Base-by-base conservation (phyloP, 2,329 filamentous ascomycete genomes). In the Cladophialophora exuberans region DNA sequence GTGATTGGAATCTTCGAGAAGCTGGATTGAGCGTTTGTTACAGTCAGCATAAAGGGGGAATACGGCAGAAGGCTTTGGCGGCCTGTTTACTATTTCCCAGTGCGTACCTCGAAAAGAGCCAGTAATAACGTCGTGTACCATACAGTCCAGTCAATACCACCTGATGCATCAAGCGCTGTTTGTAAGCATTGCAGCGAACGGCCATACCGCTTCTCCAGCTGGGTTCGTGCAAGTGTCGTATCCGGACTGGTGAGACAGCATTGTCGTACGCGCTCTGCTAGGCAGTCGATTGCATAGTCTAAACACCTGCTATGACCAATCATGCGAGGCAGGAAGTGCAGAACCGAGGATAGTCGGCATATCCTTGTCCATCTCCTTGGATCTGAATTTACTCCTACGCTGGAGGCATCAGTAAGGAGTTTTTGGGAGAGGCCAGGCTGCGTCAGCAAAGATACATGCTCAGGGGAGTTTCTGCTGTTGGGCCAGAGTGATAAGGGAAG, bases 91-190 rank as follows among this genome's bases (percentile, higher is more conserved):
- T n/a, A n/a, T n/a, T n/a, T n/a, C n/a, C n/a, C n/a, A n/a, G n/a
- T n/a, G 5, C 49, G n/a, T 36, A 57, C 54, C 49, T 57, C 54
- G 28, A 52, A 49, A 6, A 57, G 30, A 13, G 44, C 38, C 22
- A 57, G 41, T 18, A 52, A 42, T 22, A 57, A 18, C 15, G 54
- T 57, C 9, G 54, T 51, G 33, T 57, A 57, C 54, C 54, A 57
- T 5, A 49, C 49, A 6, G 49, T 52, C 54, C 54, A 57, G 35
- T 53, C 50, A 28, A 57, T 33, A n/a, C 31, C n/a, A 15, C 15
- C 25, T 6, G 49, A 25, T 4, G 53, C 41, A 38, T 38, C 33
- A 31, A 57, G 49, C 11, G 49, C 39, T 10, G 26, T 26, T 22
- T 53, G 44, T 38, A 57, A 25, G 25, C 36, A 47, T 15, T 51